These are phyloP conservation scores for Microcyclospora pomicola DNA, from an alignment of 2,329 filamentous ascomycete genomes.

Conservation along the genomic window DNA sequence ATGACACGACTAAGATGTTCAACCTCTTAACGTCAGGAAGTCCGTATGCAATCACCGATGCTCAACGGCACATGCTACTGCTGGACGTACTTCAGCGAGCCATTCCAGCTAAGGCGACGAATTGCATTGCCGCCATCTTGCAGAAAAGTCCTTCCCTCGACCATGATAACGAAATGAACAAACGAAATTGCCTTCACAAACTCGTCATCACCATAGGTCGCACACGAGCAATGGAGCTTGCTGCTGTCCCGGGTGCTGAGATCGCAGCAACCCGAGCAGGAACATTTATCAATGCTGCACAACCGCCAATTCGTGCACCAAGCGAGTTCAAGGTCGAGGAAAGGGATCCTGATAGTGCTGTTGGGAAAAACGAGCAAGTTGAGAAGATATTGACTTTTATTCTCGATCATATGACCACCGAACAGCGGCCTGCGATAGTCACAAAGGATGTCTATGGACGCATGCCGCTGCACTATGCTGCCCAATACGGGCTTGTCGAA, in stretches of 20 bases:
- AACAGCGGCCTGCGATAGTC: slow-evolving; percentile 54
- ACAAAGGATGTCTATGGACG: slow-evolving; percentile 67
- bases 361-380: slow-evolving; percentile 58
- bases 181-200: slow-evolving; percentile 83
- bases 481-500: slow-evolving; percentile 87
- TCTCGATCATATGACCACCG: slow-evolving; percentile 52
- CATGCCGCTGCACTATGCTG: slow-evolving; percentile 80
- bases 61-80: slow-evolving; percentile 52
- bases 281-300: slow-evolving; percentile 68
- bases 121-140: slow-evolving; percentile 59
- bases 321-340: slow-evolving; percentile 53
- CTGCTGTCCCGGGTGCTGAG: slow-evolving; percentile 11
- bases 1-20: slow-evolving; percentile 45
- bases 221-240: slow-evolving; percentile 41
- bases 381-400: slow-evolving; percentile 52
- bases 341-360: slow-evolving; percentile 40
- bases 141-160: slow-evolving; percentile 56
- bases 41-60: slow-evolving; percentile 27
- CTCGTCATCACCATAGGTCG: slow-evolving; percentile 85
- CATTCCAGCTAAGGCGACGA: slow-evolving; percentile 54
- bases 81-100: slow-evolving; percentile 66
- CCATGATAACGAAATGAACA: slow-evolving; percentile 84
- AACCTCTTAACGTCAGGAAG: slow-evolving; percentile 25
- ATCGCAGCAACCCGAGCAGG: slow-evolving; percentile 39
- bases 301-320: slow-evolving; percentile 50